A percentile compares a stretch with the other conserved stretches of the same genome.
phyloP scores from a whole-genome alignment of 2,329 filamentous ascomycete genomes.

The Corniculantispora saksenae region DNA sequence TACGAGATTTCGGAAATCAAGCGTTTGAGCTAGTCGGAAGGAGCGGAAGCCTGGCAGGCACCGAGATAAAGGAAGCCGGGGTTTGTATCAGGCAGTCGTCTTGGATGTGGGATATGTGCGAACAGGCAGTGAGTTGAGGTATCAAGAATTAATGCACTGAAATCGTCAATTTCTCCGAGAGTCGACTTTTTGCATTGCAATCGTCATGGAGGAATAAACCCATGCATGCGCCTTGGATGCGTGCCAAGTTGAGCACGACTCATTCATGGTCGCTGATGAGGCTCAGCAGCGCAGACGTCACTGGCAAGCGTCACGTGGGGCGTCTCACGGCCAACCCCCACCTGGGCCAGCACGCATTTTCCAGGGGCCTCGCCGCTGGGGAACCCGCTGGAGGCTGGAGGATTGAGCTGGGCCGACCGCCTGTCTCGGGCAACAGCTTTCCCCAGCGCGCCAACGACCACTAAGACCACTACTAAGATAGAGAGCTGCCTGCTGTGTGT shows the following conservation, averaged over 20 bases:
- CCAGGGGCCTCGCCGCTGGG: slow-evolving; percentile 14
- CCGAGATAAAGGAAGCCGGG: background rate
- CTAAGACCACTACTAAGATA: too few species aligned
- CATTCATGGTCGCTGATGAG: background rate
- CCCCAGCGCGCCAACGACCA: background rate
- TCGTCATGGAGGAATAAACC: background rate
- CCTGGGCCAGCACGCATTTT: slow-evolving; percentile 22
- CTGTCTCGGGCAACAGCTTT: slow-evolving; percentile 23
- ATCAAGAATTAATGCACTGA: too few species aligned
- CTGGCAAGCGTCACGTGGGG: slow-evolving; percentile 33
- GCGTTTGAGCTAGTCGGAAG: background rate
- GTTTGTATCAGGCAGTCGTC: background rate
- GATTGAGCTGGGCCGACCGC: slow-evolving; percentile 27
- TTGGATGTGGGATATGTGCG: background rate
- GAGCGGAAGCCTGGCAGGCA: background rate
- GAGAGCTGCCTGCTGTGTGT: slow-evolving; percentile 5
- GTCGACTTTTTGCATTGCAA: too few species aligned
- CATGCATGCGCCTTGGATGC: background rate
- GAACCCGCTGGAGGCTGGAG: slow-evolving; percentile 32
- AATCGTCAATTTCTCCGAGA: too few species aligned
- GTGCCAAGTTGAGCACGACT: background rate
- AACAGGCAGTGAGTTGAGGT: background rate
- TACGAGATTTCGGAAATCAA: background rate
- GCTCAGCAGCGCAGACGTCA: slow-evolving; percentile 18
- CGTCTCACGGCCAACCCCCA: slow-evolving; percentile 35